Evolutionary conservation across 805 yeast species (phyloP).

Genomic region (Starmerella stellata): DNA sequence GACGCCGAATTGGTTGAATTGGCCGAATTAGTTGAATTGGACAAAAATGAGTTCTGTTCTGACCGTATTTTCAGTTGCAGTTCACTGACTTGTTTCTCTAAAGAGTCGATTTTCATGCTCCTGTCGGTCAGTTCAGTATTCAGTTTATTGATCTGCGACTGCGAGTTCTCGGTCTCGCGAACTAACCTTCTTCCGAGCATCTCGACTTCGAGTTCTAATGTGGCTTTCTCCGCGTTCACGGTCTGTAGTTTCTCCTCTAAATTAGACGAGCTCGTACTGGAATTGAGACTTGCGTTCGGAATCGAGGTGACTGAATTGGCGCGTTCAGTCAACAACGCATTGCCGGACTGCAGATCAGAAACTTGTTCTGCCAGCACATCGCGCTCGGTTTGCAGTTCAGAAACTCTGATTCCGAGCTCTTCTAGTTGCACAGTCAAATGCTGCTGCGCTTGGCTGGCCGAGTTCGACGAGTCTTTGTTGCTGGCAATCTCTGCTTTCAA

Average conservation of each 20-base stretch:
- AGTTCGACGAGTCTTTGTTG: conserved; percentile 8
- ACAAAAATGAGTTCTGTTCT: background rate
- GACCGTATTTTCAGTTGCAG: background rate
- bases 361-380: conserved; percentile 68
- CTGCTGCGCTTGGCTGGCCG: conserved; percentile 9
- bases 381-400: conserved; percentile 42
- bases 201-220: conserved; percentile 37
- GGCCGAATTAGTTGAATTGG: background rate
- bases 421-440: conserved; percentile 20
- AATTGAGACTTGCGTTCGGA: background rate
- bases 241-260: conserved; percentile 33
- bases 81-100: background rate
- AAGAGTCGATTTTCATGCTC: background rate
- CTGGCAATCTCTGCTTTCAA: conserved; percentile 8
- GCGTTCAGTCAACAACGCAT: background rate
- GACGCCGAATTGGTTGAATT: background rate
- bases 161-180: conserved; percentile 49
- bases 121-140: conserved; percentile 10
- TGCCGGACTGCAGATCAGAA: conserved; percentile 38
- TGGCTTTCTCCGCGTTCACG: conserved; percentile 43
- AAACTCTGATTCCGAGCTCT: conserved; percentile 34
- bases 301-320: background rate
- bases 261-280: background rate
- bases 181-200: conserved; percentile 35
- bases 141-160: conserved; percentile 23